Evolutionary conservation across 768 basidiomycete species (phyloP), one percentile per base, ranked within the genome.

Genomic region (Tephrocybe sp.): DNA sequence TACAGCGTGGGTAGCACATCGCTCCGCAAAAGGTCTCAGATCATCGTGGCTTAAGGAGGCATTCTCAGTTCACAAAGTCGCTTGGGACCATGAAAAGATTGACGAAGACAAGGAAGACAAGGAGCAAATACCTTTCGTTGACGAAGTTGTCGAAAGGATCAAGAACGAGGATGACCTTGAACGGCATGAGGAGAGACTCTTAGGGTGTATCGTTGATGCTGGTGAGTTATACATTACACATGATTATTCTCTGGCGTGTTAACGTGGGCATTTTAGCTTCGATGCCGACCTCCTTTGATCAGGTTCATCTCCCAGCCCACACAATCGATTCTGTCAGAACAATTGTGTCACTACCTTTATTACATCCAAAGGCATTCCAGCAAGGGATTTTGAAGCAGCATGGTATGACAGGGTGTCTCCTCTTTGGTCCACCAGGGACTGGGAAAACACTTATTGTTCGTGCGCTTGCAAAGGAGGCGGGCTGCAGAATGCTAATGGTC

Each of bases 241-340:
- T 12, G 2, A 17, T 7, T 2, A 43, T 59, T 20, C n/a, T 51
- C 30, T 38, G 36, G 53, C 34, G 58, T 36, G 50, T 57, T 39
- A 46, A 44, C 36, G 53, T 42, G 46, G 19, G 51, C 26, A 16
- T 45, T 41, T 5, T 51, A 91, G 89, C 67, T 22, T 74, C 87
- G 0, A 83, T 93, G 72, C 79, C 85, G 11, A 95, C 93, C 7
- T 84, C 89, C 0, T 97, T 96, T 66, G 76, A 74, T 45, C 87
- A 94, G 56, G 93, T 97, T 20, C 92, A 95, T 65, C 77, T 98
- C 38, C 93, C 94, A 9, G 67, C 81, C 14, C 85, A 87, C 63
- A 96, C 93, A 0, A 89, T 96, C 42, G 94, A 98, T 66, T 88
- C 92, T 19, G 85, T 98, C 38, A 82, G 95, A 58, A 94, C 92